phyloP scores from a whole-genome alignment of 176 grass and related monocot genomes.

The Oryza officinalis region DNA sequence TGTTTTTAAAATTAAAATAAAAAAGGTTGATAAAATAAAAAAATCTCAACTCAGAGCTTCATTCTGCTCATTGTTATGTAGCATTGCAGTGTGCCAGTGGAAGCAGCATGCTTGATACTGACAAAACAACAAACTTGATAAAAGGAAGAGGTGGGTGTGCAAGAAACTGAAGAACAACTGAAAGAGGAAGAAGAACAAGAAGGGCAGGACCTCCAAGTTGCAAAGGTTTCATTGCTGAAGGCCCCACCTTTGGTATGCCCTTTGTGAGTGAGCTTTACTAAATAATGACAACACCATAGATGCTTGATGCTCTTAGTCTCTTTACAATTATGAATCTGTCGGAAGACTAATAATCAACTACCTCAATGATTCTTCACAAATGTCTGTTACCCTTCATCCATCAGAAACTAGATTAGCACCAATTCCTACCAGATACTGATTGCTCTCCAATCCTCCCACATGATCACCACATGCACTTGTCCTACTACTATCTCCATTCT shows the following conservation, averaged over 20 bases:
- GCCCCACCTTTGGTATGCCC: not conserved
- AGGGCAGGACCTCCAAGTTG: not conserved
- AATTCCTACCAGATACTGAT: conserved; percentile 36
- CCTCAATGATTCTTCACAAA: conserved; percentile 14
- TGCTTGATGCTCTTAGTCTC: conserved; percentile 10
- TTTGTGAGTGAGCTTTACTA: no score
- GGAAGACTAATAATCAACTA: conserved; percentile 5
- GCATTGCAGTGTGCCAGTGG: no score
- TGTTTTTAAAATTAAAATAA: no score
- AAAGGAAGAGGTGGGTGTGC: not conserved
- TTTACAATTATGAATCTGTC: conserved; percentile 30
- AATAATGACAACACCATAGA: no score
- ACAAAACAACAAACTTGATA: not conserved
- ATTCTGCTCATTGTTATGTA: not conserved
- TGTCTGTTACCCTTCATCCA: conserved; percentile 18
- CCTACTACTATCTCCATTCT: not conserved
- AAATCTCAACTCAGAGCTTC: not conserved
- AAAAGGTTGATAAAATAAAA: no score
- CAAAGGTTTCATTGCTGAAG: not conserved
- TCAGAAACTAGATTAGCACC: not conserved
- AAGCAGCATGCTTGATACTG: not conserved
- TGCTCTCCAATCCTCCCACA: conserved; percentile 26
- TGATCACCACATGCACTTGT: conserved; percentile 39
- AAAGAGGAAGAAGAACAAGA: not conserved
- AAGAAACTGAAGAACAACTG: not conserved